Conservation (phyloP, 2,329 filamentous ascomycete species). For the Purpureocillium takamizusanense region DNA sequence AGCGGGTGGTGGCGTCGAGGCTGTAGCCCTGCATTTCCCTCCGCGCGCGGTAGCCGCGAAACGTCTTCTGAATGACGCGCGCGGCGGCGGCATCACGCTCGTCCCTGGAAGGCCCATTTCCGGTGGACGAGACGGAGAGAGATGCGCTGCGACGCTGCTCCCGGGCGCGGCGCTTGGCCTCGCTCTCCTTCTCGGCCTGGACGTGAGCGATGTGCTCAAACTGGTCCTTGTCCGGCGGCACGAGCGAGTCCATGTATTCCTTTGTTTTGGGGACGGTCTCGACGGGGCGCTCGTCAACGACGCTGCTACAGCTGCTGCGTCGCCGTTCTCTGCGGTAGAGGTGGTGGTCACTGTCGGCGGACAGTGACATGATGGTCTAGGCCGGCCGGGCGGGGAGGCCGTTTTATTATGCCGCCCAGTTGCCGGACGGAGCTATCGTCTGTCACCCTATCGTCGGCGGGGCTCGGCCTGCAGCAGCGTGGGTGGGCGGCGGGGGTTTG, state of each 20-base stretch:
- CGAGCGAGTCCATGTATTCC: constrained; percentile 41
- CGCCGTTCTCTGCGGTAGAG: too few relatives aligned
- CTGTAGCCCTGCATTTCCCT: constrained; percentile 61
- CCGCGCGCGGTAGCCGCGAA: constrained; percentile 66
- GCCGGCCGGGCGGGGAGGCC: too few relatives aligned
- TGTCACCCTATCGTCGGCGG: too few relatives aligned
- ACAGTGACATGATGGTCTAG: too few relatives aligned
- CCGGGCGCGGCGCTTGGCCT: constrained; percentile 30
- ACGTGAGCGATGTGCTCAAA: constrained; percentile 39
- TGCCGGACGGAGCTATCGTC: too few relatives aligned
- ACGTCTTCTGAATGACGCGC: constrained; percentile 58
- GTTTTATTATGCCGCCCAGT: too few relatives aligned
- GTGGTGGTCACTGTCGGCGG: too few relatives aligned
- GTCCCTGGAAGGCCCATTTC: neutral
- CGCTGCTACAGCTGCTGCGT: neutral
- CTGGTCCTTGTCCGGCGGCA: constrained; percentile 34
- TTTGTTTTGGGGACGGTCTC: constrained; percentile 17
- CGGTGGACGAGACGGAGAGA: constrained; percentile 1
- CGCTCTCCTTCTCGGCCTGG: constrained; percentile 37
- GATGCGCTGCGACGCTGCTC: constrained; percentile 25
- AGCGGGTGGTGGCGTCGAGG: constrained; percentile 61
- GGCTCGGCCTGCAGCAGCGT: too few relatives aligned
- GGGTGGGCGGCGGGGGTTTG: too few relatives aligned
- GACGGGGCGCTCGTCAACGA: constrained; percentile 6
- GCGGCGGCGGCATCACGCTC: constrained; percentile 35